A percentile compares a stretch with the other conserved stretches of the same genome.
Evolutionary conservation across 179 eudicot species (phyloP).

Genomic region (Silene noctiflora): DNA sequence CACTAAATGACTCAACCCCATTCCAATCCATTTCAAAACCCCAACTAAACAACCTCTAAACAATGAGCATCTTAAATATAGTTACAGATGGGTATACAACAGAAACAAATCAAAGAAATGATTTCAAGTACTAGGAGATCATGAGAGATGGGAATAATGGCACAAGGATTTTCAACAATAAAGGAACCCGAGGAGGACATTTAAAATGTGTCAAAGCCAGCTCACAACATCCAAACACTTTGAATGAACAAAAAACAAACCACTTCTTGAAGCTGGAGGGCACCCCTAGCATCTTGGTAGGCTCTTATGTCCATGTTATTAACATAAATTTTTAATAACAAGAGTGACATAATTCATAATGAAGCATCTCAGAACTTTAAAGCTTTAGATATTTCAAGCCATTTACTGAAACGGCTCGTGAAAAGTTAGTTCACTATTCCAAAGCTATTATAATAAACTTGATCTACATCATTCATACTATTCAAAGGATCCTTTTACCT

Average conservation of each 20-base stretch:
- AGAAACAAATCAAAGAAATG: background rate
- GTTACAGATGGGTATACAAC: conserved; percentile 3
- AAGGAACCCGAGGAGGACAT: background rate
- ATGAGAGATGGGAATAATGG: background rate
- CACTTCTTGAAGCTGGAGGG: background rate
- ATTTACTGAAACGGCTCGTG: background rate
- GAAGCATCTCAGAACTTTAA: background rate
- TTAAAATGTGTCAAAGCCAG: background rate
- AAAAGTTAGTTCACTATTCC: background rate
- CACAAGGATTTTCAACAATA: background rate
- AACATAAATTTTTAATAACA: background rate
- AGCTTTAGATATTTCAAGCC: background rate
- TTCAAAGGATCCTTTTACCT: conserved; percentile 42
- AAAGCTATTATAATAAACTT: background rate
- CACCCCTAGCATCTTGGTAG: background rate
- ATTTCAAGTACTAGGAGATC: conserved; percentile 2
- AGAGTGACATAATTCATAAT: background rate
- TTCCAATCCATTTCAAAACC: no score
- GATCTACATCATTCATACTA: background rate
- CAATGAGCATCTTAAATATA: background rate
- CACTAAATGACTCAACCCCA: no score
- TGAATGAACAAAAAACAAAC: background rate
- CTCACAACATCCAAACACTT: background rate
- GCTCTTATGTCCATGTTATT: conserved; percentile 1
- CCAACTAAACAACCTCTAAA: background rate